These are phyloP conservation scores for Sphaerobolus stellatus DNA, from an alignment of 1,284 basidiomycete genomes.

Conservation along the genomic window DNA sequence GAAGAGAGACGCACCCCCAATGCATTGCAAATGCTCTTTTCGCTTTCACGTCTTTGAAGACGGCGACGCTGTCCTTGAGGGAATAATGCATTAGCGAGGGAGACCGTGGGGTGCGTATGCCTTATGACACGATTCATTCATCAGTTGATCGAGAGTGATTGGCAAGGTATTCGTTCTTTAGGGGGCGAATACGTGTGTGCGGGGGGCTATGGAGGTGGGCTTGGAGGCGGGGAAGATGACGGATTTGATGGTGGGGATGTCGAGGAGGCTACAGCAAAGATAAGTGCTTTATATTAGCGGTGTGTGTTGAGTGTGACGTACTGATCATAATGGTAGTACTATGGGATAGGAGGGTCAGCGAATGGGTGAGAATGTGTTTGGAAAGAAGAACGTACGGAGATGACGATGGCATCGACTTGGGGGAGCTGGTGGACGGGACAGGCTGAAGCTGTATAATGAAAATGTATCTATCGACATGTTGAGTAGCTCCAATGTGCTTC, in stretches of 20 bases:
- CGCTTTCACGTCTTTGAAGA: slow-evolving; percentile 61
- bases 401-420: slow-evolving; percentile 62
- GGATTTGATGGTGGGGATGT: no score
- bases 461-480: background rate
- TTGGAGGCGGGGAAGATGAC: slow-evolving; percentile 27
- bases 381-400: slow-evolving; percentile 42
- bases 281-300: no score
- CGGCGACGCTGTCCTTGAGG: slow-evolving; percentile 60
- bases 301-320: slow-evolving; percentile 30
- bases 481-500: background rate
- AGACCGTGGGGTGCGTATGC: slow-evolving; percentile 58
- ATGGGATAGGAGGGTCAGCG: background rate
- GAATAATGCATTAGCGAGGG: slow-evolving; percentile 61
- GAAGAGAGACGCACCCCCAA: slow-evolving; percentile 50
- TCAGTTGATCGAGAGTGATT: no score
- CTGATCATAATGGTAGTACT: slow-evolving; percentile 77
- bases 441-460: slow-evolving; percentile 44
- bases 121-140: slow-evolving; percentile 32
- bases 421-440: slow-evolving; percentile 61
- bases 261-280: no score
- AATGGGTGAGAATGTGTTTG: background rate
- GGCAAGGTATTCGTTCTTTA: slow-evolving; percentile 55
- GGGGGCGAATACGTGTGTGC: slow-evolving; percentile 59
- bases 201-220: slow-evolving; percentile 23
- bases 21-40: slow-evolving; percentile 67